Evolutionary conservation across 129 eudicot species (phyloP), one percentile per base, ranked within the genome.

Genomic region (Lactuca sativa): DNA sequence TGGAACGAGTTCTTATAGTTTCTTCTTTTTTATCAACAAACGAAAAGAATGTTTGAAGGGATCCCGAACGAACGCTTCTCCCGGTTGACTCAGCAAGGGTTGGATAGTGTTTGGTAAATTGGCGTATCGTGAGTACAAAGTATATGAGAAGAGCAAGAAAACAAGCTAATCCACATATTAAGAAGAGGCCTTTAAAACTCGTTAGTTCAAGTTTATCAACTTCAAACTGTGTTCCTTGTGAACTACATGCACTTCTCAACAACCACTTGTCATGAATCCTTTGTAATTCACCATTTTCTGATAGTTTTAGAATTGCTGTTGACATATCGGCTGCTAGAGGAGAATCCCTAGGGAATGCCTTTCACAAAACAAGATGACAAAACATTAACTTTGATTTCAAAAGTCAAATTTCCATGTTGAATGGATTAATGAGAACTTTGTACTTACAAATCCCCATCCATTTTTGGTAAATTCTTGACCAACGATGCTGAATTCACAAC

Each of bases 371-470:
- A 49, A 32, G 15, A 59, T 4, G 1, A 6, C 18, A 59, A 59
- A 59, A 59, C 44, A 8, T 59, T 59, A 59, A 6, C 64, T 59
- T 59, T 59, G 44, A 33, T 21, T 59, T 59, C 14, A 9, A 9
- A 21, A 7, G 49, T 43, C 49, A 43, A 43, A 8, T 3, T 43
- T 43, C 13, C 13, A 43, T 43, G 49, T 25, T 25, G 30, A 25
- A 25, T 25, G 6, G n/a, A 7, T 17, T 3, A 12, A 21, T 59
- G 47, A 30, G 66, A 41, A 31, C 41, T 30, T 4, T 58, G 4
- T 60, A 80, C 95, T 87, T 76, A 87, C 95, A 74, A 87, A 87
- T 74, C 95, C 95, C 90, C 95, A 84, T 15, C 90, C 90, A 61
- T 66, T 84, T 67, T 66, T 82, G 71, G 90, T 84, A 78, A 84